Evolutionary conservation across 2,329 filamentous ascomycete species (phyloP).

Genomic region (Pseudogymnoascus sp.): DNA sequence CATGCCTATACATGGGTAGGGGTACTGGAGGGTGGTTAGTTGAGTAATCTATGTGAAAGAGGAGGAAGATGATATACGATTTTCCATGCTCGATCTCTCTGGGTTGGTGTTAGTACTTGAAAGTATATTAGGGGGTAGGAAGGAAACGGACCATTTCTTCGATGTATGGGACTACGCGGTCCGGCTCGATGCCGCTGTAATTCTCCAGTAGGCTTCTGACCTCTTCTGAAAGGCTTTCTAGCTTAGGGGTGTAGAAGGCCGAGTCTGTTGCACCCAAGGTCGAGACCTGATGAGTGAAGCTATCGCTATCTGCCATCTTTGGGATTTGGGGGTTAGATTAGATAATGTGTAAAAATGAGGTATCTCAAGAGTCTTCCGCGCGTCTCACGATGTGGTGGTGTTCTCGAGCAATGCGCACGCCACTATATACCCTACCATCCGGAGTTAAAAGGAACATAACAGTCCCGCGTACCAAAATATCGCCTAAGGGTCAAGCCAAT

Average conservation of each 20-base stretch:
- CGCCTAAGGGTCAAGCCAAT: neutral
- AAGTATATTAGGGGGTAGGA: neutral
- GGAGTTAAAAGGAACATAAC: neutral
- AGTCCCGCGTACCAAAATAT: neutral
- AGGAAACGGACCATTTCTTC: conserved; percentile 11
- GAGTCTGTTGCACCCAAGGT: neutral
- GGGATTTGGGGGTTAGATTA: neutral
- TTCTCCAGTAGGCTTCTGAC: conserved; percentile 15
- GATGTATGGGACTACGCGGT: conserved; percentile 13
- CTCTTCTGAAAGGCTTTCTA: conserved; percentile 9
- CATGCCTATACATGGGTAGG: conserved; percentile 22
- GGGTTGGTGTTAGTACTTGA: neutral
- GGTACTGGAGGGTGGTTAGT: neutral
- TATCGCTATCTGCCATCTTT: neutral
- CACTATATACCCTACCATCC: neutral
- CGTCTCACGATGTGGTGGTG: neutral
- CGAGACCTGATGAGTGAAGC: too few species aligned
- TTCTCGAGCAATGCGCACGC: neutral
- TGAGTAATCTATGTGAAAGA: too few species aligned
- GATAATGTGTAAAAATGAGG: neutral
- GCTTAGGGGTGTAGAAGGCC: conserved; percentile 10
- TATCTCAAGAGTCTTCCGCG: neutral
- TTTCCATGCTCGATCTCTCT: conserved; percentile 17
- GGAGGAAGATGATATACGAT: too few species aligned
- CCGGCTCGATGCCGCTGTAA: conserved; percentile 13